These are phyloP conservation scores for Gossypium schwendimanii DNA, from an alignment of 441 rosid species.

Conservation along the genomic window DNA sequence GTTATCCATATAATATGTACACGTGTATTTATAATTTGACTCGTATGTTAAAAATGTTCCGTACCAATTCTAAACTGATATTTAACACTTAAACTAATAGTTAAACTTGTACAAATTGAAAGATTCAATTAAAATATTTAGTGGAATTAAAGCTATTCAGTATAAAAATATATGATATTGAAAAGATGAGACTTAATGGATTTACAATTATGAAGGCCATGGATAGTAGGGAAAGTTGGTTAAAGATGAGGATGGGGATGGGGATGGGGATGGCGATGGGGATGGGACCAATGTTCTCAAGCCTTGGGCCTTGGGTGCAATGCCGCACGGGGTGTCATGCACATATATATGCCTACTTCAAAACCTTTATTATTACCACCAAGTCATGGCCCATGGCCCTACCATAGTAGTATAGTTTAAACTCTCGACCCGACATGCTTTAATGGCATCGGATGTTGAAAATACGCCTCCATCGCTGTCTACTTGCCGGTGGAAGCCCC, in stretches of 20 bases:
- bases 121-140: no score
- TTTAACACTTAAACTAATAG: no score
- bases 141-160: background rate
- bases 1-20: no score
- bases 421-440: background rate
- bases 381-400: background rate
- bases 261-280: no score
- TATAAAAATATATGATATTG: background rate
- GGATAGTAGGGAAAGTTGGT: background rate
- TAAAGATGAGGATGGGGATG: background rate
- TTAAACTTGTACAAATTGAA: no score
- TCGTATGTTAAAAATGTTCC: no score
- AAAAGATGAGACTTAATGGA: background rate
- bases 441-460: background rate
- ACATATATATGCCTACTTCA: background rate
- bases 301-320: background rate
- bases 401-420: background rate
- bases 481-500: background rate
- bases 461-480: background rate
- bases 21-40: no score
- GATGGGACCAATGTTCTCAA: background rate
- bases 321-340: background rate
- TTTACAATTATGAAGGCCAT: background rate
- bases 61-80: no score
- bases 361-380: background rate